Conservation (phyloP, 106 monocot species). For the Phalaenopsis aphrodite region DNA sequence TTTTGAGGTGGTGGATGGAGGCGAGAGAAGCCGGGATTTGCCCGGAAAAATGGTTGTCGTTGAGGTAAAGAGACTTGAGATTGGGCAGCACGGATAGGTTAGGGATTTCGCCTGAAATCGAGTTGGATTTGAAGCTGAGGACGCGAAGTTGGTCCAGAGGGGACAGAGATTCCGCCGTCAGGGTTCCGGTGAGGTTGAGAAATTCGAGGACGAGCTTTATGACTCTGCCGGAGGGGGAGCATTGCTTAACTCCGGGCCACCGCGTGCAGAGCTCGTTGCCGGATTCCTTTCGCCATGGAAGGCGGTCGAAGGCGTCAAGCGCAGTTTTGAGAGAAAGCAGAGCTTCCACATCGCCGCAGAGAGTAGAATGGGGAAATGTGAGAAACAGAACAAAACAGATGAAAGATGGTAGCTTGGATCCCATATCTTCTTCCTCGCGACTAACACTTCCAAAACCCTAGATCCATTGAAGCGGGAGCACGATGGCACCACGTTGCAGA, state of each 20-base stretch:
- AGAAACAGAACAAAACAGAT: neutral
- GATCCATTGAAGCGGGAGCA: neutral
- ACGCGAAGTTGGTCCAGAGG: conserved; percentile 78
- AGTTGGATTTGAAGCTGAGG: conserved; percentile 83
- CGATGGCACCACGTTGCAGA: neutral
- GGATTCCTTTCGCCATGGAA: conserved; percentile 36
- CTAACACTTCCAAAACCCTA: neutral
- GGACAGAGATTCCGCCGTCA: conserved; percentile 20
- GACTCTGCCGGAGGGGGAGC: conserved; percentile 42
- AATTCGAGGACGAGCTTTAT: conserved; percentile 84
- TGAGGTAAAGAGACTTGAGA: conserved; percentile 75
- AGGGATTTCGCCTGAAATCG: conserved; percentile 61
- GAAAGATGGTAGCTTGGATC: neutral
- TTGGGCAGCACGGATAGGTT: conserved; percentile 51
- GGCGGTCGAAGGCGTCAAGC: conserved; percentile 33
- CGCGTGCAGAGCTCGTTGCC: conserved; percentile 28
- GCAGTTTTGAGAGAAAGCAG: conserved; percentile 52
- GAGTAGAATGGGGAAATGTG: neutral
- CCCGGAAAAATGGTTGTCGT: conserved; percentile 64
- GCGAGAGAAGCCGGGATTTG: conserved; percentile 40
- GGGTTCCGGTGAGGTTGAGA: conserved; percentile 63
- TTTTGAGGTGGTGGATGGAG: conserved; percentile 63
- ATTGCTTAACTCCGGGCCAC: conserved; percentile 67
- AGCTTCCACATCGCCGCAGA: conserved; percentile 33
- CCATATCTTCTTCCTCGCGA: conserved; percentile 1